phyloP scores from a whole-genome alignment of 345 rosid genomes.

The Schrenkiella parvula region DNA sequence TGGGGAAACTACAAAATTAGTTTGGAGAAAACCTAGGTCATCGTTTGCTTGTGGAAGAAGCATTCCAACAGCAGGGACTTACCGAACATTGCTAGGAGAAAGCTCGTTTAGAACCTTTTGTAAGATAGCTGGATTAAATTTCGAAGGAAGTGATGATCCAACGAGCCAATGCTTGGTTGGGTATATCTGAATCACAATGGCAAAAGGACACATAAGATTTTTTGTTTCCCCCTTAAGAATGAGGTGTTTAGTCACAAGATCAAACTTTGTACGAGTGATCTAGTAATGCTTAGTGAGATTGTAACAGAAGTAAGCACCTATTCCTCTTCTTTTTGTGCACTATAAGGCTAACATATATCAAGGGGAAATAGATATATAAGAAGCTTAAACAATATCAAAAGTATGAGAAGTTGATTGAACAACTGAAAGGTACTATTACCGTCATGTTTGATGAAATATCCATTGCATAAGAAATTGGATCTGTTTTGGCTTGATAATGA shows the following conservation, averaged over 20 bases:
- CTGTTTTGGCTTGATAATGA: conserved; percentile 75
- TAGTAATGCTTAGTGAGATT: conserved; percentile 1
- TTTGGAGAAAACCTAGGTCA: too few species aligned
- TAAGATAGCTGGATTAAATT: conserved; percentile 50
- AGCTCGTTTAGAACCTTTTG: conserved; percentile 56
- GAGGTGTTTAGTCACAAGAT: too few species aligned
- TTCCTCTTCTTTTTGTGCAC: too few species aligned
- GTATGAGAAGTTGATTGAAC: neutral
- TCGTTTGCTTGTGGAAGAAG: neutral
- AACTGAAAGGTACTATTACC: conserved; percentile 35
- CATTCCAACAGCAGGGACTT: conserved; percentile 20
- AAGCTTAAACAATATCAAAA: too few species aligned
- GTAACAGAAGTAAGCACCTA: neutral
- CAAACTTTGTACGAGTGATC: neutral
- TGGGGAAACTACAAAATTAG: too few species aligned
- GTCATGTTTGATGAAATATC: conserved; percentile 49
- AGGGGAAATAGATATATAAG: neutral
- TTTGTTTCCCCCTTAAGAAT: too few species aligned
- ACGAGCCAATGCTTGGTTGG: conserved; percentile 85
- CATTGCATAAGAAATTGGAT: conserved; percentile 53
- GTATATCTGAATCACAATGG: conserved; percentile 55
- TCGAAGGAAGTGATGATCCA: conserved; percentile 68
- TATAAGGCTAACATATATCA: too few species aligned
- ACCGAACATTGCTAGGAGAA: conserved; percentile 60
- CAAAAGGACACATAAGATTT: too few species aligned